Percentiles rank a stretch among this genome's conserved stretches.
Conservation (phyloP, 768 basidiomycete genomes). For the Boletus pseudo-olivaceus region DNA sequence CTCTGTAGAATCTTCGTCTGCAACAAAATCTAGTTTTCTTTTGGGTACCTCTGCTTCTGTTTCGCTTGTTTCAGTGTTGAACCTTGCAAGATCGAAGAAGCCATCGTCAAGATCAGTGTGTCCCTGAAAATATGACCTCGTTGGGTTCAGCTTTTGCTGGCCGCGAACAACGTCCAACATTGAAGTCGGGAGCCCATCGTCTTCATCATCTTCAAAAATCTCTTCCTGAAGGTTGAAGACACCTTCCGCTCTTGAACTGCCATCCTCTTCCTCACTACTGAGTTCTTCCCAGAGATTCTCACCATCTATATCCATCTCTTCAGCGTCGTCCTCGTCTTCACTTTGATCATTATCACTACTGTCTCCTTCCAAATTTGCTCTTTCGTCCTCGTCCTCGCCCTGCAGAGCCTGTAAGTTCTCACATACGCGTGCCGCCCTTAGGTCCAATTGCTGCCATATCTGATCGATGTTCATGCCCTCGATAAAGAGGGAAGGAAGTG, state of each 20-base stretch:
- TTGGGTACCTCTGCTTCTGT: conserved; percentile 65
- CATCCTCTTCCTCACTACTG: conserved; percentile 19
- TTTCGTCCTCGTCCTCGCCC: conserved; percentile 37
- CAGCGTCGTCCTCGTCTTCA: conserved; percentile 32
- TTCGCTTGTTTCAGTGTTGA: conserved; percentile 83
- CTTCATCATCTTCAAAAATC: conserved; percentile 37
- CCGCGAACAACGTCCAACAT: conserved; percentile 25
- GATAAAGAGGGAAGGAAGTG: conserved; percentile 68
- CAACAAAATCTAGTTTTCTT: conserved; percentile 55
- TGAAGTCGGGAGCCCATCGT: conserved; percentile 19
- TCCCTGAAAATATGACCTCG: conserved; percentile 20
- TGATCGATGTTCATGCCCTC: conserved; percentile 83
- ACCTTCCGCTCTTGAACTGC: conserved; percentile 26
- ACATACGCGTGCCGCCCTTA: conserved; percentile 69
- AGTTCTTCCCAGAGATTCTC: conserved; percentile 29
- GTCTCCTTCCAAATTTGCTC: conserved; percentile 19
- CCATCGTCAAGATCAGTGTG: conserved; percentile 72
- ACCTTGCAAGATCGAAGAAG: conserved; percentile 85
- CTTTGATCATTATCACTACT: conserved; percentile 21
- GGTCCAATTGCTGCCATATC: conserved; percentile 91
- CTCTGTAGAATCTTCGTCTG: conserved; percentile 48
- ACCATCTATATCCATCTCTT: conserved; percentile 28
- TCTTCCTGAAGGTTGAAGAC: conserved; percentile 37
- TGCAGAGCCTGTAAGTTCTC: conserved; percentile 66
- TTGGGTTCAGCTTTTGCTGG: conserved; percentile 24